Base-by-base conservation (phyloP, 139 green algal genomes). In the Picochlorum sp. region DNA sequence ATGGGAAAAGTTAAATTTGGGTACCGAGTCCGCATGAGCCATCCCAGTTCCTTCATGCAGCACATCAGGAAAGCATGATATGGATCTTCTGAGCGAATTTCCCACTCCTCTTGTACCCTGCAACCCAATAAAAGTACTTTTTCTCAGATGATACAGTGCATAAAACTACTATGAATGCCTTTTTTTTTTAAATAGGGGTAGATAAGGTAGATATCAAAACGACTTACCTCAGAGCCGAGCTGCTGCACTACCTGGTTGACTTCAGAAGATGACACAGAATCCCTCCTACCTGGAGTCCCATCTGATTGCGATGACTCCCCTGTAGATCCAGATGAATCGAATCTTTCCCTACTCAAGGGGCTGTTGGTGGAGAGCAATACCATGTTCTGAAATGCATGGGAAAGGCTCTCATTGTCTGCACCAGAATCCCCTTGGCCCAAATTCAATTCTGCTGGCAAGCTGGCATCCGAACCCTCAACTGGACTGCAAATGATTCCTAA, bases 1-100 rank as follows among this genome's bases (percentile, higher is more conserved):
- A 50, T 74, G 67, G 33, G 60, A 69, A 43, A 74, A 74, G 30
- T 69, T 59, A 33, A 74, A 66, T 18, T 53, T 60, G 37, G 51
- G 39, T 33, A 60, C 26, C 7, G 10, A 29, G 24, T 35, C 57
- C 13, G 26, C n/a, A 32, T 10, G 22, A 30, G 7, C 40, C 22
- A 25, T 58, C 7, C 26, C 39, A 32, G 14, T 20, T 18, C 8
- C 2, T 10, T 20, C 20, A 10, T 35, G 24, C 0, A n/a, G 2
- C 29, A 67, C 24, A 20, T 67, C 57, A 3, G 64, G 56, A 50
- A 61, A 73, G 40, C 65, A 68, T 22, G 40, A 57, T n/a, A 74
- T 69, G 33, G 67, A 59, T 29, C 60, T 41, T 33, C 61, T 52
- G 25, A 72, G 44, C 9, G 29, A 26, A n/a, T 47, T 47, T 47